Base-by-base conservation (phyloP, 768 basidiomycete species). In the Pholiota conissans region DNA sequence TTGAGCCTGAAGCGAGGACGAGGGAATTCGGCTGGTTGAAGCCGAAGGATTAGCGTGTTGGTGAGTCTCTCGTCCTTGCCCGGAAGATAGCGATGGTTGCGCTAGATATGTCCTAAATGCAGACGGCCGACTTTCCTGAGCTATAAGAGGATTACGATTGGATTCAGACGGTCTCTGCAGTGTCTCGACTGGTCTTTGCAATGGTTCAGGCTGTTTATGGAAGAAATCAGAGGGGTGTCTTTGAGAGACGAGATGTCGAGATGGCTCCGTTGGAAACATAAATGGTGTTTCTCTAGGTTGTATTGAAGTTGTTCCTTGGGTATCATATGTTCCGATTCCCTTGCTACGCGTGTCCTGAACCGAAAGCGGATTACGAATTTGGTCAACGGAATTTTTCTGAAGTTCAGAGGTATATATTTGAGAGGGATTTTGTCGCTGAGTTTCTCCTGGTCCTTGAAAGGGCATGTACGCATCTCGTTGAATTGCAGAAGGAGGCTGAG, bases 1-100 rank as follows among this genome's bases (percentile, higher is more conserved):
- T 47, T 29, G 39, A 3, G 35, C 37, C 13, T 52, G 60, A 22
- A 8, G 42, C 11, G 60, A 61, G 5, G 55, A 53, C 3, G 52
- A 45, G 20, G 51, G 51, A 13, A 56, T 28, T 40, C 52, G 51
- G 26, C 49, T 52, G 37, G 28, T 22, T 18, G 26, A 2, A 11
- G 20, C 4, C 32, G 13, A 14, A 16, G 37, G 37, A 40, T 48
- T 22, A 30, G 34, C n/a, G n/a, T n/a, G 35, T 28, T 30, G 14
- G 18, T 35, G 18, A 9, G 14, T 30, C n/a, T 59, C 42, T 34
- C 28, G 56, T 47, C 42, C 20, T n/a, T 58, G 50, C 13, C 45
- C 20, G 11, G 18, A 18, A 8, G 52, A 22, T 20, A 30, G 29
- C 1, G 30, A n/a, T 1, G 16, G 40, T 49, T 56, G 54, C 30